These are phyloP conservation scores for Trichosporon faecale DNA, from an alignment of 1,284 basidiomycete genomes.

Conservation along the genomic window DNA sequence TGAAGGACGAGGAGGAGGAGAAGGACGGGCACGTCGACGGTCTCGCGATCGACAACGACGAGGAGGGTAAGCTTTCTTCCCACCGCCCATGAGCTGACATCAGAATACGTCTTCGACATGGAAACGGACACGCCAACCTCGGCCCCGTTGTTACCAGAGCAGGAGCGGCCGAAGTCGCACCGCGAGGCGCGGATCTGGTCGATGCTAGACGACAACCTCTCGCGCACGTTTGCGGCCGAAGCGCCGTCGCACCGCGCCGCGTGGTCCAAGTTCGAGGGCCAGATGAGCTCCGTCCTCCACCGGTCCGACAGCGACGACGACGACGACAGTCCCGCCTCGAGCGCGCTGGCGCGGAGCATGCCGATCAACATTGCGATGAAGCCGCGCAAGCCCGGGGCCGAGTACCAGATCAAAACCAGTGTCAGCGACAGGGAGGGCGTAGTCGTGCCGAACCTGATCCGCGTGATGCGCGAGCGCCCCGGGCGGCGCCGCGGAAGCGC, in stretches of 20 bases:
- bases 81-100: constrained; percentile 6
- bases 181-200: constrained; percentile 27
- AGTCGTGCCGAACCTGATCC: constrained; percentile 43
- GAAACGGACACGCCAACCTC: constrained; percentile 38
- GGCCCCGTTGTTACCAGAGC: constrained; percentile 1
- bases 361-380: constrained; percentile 41
- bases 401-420: constrained; percentile 45
- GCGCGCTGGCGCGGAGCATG: constrained; percentile 41
- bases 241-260: constrained; percentile 50
- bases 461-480: constrained; percentile 39
- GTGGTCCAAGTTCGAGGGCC: constrained; percentile 38
- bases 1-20: neutral
- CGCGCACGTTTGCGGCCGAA: constrained; percentile 47
- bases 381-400: constrained; percentile 3
- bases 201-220: constrained; percentile 47
- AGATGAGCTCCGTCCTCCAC: constrained; percentile 25
- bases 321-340: constrained; percentile 13
- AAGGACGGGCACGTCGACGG: constrained; percentile 16
- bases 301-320: constrained; percentile 29
- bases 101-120: constrained; percentile 52
- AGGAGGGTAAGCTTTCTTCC: constrained; percentile 28
- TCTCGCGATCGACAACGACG: constrained; percentile 19
- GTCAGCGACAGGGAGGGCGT: constrained; percentile 42
- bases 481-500: constrained; percentile 23
- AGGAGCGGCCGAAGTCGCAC: neutral